Conservation (phyloP, 208 protist genomes). For the Naegleria fowleri region DNA sequence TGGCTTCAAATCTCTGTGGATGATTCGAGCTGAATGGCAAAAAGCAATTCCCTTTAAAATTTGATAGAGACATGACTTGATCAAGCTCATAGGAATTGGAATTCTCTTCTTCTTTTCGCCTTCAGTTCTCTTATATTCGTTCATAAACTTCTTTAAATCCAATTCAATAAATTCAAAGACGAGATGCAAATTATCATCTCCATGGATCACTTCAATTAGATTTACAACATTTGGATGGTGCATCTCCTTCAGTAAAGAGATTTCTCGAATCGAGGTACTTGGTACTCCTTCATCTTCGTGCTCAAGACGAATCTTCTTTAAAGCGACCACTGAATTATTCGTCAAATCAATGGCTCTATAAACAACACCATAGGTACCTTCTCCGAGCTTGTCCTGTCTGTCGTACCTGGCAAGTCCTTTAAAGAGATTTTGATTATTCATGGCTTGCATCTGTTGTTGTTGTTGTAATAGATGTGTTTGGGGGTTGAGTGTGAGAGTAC, state of each 20-base stretch:
- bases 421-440: no score
- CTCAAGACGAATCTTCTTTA: conserved; percentile 74
- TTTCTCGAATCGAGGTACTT: conserved; percentile 76
- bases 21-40: conserved; percentile 71
- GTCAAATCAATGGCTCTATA: conserved; percentile 83
- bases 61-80: conserved; percentile 61
- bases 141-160: conserved; percentile 92
- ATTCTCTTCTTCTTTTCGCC: conserved; percentile 4
- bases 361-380: conserved; percentile 95
- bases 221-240: conserved; percentile 67
- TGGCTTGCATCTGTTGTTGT: background rate
- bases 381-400: conserved; percentile 88
- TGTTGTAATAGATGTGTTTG: background rate
- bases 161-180: conserved; percentile 94
- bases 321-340: conserved; percentile 65
- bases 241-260: conserved; percentile 47
- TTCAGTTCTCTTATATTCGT: conserved; percentile 45
- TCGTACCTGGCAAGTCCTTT: conserved; percentile 51
- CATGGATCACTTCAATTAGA: conserved; percentile 89
- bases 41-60: conserved; percentile 66
- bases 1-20: conserved; percentile 79
- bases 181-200: conserved; percentile 82
- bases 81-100: background rate
- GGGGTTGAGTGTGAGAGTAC: no score
- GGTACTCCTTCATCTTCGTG: conserved; percentile 79